These are phyloP conservation scores for Lophiostoma macrostomum DNA, from an alignment of 495 filamentous ascomycete species.

Conservation along the genomic window DNA sequence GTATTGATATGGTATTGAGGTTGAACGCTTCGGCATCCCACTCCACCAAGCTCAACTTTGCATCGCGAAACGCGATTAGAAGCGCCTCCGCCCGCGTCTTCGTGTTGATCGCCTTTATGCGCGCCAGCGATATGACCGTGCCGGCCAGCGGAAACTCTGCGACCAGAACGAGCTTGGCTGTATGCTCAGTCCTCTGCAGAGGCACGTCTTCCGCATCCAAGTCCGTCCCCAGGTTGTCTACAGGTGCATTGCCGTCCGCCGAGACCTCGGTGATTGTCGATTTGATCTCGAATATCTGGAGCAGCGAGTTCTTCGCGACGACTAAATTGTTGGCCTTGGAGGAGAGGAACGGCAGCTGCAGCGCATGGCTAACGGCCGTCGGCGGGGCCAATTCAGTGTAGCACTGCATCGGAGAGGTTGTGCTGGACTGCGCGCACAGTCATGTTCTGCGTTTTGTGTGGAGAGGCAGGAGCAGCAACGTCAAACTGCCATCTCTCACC, in stretches of 20 bases:
- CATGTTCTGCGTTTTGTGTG: not conserved
- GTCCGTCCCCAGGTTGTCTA: conserved; percentile 19
- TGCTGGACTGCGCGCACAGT: not conserved
- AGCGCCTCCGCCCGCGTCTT: conserved; percentile 84
- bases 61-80: conserved; percentile 79
- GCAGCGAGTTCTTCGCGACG: conserved; percentile 82
- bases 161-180: conserved; percentile 77
- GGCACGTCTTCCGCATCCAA: conserved; percentile 28
- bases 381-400: conserved; percentile 92
- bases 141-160: conserved; percentile 79
- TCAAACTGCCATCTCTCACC: too few species aligned
- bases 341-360: conserved; percentile 73
- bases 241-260: conserved; percentile 32
- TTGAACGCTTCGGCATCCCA: conserved; percentile 81
- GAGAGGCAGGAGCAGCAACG: not conserved
- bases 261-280: conserved; percentile 41
- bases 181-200: conserved; percentile 54
- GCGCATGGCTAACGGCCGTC: conserved; percentile 85
- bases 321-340: conserved; percentile 76
- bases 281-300: conserved; percentile 73
- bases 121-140: conserved; percentile 74
- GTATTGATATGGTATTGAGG: conserved; percentile 85
- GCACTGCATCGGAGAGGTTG: conserved; percentile 61
- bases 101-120: conserved; percentile 64
- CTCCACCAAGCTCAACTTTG: conserved; percentile 87